phyloP scores from a whole-genome alignment of 78 protist genomes.

The Dictyostelium intermedium region DNA sequence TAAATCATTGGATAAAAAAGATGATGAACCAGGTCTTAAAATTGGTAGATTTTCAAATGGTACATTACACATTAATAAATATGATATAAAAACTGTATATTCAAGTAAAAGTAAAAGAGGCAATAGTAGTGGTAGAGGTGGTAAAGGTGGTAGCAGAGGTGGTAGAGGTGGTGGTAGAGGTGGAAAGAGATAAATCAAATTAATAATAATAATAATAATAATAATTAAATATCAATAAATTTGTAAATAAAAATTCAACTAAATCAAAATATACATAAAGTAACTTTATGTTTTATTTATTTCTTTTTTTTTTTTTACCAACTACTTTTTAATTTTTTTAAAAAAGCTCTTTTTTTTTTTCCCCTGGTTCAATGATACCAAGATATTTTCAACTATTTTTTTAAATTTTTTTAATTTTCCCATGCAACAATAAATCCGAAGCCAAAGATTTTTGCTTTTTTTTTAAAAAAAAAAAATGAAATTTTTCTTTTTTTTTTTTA shows the following conservation, averaged over 20 bases:
- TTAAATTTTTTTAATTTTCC: not conserved
- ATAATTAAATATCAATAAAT: not conserved
- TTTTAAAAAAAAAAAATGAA: too few species aligned
- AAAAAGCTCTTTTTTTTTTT: too few species aligned
- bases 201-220: not conserved
- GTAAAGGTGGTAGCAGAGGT: not conserved
- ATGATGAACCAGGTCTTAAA: not conserved
- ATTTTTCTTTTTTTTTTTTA: not conserved
- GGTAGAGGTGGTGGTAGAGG: not conserved
- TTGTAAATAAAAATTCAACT: too few species aligned
- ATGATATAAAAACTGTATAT: conserved; percentile 20
- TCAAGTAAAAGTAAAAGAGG: not conserved
- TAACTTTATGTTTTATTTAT: too few species aligned
- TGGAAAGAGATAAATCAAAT: not conserved
- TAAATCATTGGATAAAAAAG: not conserved
- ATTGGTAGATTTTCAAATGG: conserved; percentile 17
- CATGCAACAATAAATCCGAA: not conserved
- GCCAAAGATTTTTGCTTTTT: not conserved
- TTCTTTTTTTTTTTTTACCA: too few species aligned
- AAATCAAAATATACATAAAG: too few species aligned
- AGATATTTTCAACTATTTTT: not conserved
- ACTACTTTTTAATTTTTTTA: too few species aligned
- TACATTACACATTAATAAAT: conserved; percentile 6
- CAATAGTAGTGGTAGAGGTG: not conserved
- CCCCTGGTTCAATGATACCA: not conserved